Evolutionary conservation across 805 yeast genomes (phyloP), one percentile per base, ranked within the genome.

Genomic region (Ogataea glucozyma): DNA sequence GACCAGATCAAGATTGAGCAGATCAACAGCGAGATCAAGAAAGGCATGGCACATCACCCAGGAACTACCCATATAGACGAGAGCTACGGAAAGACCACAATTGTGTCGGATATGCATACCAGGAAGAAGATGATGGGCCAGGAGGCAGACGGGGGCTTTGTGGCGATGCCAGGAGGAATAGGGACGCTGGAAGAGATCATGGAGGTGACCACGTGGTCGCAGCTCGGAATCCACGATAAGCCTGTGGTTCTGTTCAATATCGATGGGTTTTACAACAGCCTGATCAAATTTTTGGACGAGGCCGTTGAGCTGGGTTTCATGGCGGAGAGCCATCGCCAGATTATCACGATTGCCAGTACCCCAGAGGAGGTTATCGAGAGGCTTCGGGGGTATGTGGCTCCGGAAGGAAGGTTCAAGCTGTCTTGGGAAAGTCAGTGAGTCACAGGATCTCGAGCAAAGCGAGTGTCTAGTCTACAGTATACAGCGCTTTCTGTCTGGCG

Each of bases 161-260:
- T 88, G 32, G 95, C 96, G 0, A 72, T 88, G 67, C 96, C 96
- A 13, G 96, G 96, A 49, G 96, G 96, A 3, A 87, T 80, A 60
- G 96, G 96, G 37, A 88, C 95, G 7, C 66, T 87, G 60, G 96
- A 88, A 65, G 96, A 88, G 66, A 70, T 88, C 48, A 81, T 88
- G 82, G 96, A 88, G 69, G 83, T 87, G 43, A 83, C 83, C 44
- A 88, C 96, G 3, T 88, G 96, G 96, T 79, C 81, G 38, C 96
- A 88, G 70, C 72, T 88, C 55, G 91, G 89, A 22, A 88, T 88
- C 50, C 96, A 88, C 64, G 69, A 72, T 48, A 84, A 84, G 63
- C 95, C 96, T 18, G 79, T 88, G 56, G 82, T 88, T 19, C 58
- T 88, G 33, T 81, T 80, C 65, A 88, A 88, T 66, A 72, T 83